These are phyloP conservation scores for Globisporangium orthogonon DNA, from an alignment of 352 stramenopile species.

Conservation along the genomic window DNA sequence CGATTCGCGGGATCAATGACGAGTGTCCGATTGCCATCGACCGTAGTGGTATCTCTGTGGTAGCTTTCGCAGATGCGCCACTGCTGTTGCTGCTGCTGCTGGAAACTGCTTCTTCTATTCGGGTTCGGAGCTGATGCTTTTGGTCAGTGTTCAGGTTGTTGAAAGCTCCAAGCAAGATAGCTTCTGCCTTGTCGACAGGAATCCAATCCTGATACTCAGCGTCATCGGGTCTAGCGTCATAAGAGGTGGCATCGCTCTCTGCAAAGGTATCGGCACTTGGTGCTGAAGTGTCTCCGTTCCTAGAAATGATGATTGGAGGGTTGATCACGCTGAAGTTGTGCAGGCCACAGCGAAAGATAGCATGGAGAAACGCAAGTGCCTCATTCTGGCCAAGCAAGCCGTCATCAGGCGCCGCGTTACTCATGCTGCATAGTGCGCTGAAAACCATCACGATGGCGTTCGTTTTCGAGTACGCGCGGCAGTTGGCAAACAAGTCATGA, in stretches of 20 bases:
- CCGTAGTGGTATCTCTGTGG: neutral
- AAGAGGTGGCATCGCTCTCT: neutral
- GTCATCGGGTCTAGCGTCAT: neutral
- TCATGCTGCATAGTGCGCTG: slow-evolving; percentile 67
- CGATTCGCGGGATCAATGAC: slow-evolving; percentile 19
- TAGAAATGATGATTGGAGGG: slow-evolving; percentile 4
- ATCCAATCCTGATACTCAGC: slow-evolving; percentile 26
- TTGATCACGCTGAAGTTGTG: slow-evolving; percentile 52
- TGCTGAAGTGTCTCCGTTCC: neutral
- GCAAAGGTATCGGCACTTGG: neutral
- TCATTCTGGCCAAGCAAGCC: slow-evolving; percentile 64
- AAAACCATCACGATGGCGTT: slow-evolving; percentile 55
- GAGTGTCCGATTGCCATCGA: slow-evolving; percentile 3
- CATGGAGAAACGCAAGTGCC: slow-evolving; percentile 50
- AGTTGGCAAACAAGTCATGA: slow-evolving; percentile 80
- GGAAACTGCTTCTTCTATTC: slow-evolving; percentile 24
- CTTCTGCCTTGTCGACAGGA: slow-evolving; percentile 23
- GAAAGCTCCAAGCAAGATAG: slow-evolving; percentile 48
- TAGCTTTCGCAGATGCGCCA: neutral
- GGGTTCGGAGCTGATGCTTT: slow-evolving; percentile 27
- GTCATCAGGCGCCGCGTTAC: slow-evolving; percentile 46
- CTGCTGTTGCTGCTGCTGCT: neutral
- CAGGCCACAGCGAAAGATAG: slow-evolving; percentile 49
- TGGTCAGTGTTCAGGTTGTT: slow-evolving; percentile 38
- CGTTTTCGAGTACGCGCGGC: slow-evolving; percentile 31